These are phyloP conservation scores for Rhododendron henanense DNA, from an alignment of 148 eudicot species.

Conservation along the genomic window DNA sequence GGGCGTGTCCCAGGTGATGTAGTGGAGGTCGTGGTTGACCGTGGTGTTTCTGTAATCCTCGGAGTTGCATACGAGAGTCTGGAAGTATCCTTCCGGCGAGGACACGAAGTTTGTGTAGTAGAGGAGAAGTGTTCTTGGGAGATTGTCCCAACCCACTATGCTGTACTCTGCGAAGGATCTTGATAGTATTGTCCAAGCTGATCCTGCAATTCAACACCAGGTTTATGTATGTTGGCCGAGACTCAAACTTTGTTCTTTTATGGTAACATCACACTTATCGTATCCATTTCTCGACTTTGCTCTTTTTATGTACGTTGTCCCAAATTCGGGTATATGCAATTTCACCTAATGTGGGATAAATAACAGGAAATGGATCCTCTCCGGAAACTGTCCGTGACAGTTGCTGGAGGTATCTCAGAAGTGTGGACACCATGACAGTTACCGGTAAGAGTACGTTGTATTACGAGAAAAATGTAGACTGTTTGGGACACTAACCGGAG, in stretches of 20 bases:
- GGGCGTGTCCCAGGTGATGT: constrained; percentile 79
- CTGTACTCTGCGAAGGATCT: constrained; percentile 81
- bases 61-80: constrained; percentile 83
- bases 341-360: not conserved
- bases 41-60: constrained; percentile 66
- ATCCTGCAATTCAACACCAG: constrained; percentile 36
- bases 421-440: not conserved
- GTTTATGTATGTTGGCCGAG: too few relatives aligned
- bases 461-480: too few relatives aligned
- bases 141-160: constrained; percentile 79
- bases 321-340: not conserved
- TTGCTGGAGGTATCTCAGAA: not conserved
- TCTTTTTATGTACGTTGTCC: not conserved
- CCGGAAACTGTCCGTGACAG: not conserved
- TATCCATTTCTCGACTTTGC: too few relatives aligned
- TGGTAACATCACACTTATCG: too few relatives aligned
- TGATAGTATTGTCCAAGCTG: constrained; percentile 87
- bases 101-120: constrained; percentile 95
- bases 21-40: constrained; percentile 80
- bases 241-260: too few relatives aligned
- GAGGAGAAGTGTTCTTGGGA: constrained; percentile 86
- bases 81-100: constrained; percentile 91
- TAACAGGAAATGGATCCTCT: not conserved
- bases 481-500: not conserved
- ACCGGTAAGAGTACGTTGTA: too few relatives aligned